These are phyloP conservation scores for Globisporangium cystogenes DNA, from an alignment of 352 stramenopile genomes.

Conservation along the genomic window DNA sequence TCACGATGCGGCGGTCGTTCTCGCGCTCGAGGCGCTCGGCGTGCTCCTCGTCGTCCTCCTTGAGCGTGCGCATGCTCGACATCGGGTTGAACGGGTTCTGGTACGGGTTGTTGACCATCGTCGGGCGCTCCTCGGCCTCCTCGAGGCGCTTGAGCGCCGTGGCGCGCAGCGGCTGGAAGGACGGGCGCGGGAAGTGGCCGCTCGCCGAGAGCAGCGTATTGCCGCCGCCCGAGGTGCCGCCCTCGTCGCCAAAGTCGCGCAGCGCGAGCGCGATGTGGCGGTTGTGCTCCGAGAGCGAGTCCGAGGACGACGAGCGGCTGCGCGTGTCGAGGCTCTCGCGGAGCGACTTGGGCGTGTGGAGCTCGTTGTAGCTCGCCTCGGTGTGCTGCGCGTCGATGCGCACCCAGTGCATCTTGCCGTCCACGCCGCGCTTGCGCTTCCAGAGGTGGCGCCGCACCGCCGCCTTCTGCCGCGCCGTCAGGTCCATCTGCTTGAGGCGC, in stretches of 20 bases:
- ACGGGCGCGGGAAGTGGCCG: conserved; percentile 36
- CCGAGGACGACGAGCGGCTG: conserved; percentile 27
- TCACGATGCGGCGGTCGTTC: conserved; percentile 5
- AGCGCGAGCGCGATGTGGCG: conserved; percentile 72
- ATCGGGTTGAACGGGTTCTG: conserved; percentile 65
- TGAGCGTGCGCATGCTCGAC: conserved; percentile 43
- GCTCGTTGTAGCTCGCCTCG: conserved; percentile 13
- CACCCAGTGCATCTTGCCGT: conserved; percentile 74
- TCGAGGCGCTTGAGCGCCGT: conserved; percentile 31
- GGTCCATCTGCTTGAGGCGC: conserved; percentile 77
- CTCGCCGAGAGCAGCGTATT: conserved; percentile 20
- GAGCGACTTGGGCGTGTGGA: conserved; percentile 15
- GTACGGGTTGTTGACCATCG: conserved; percentile 61
- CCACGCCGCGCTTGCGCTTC: conserved; percentile 45
- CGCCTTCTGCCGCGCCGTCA: conserved; percentile 60
- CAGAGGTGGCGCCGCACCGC: conserved; percentile 59
- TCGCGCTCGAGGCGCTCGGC: conserved; percentile 10
- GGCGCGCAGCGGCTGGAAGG: conserved; percentile 27
- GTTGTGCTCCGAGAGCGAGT: conserved; percentile 62
- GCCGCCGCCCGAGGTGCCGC: conserved; percentile 25
- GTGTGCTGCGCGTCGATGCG: conserved; percentile 49
- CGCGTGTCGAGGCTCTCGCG: conserved; percentile 9
- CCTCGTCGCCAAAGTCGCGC: conserved; percentile 66
- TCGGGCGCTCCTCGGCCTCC: conserved; percentile 39
- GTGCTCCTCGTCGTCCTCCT: conserved; percentile 32